These are phyloP conservation scores for Petunia axillaris DNA, from an alignment of 257 asterid genomes.

Conservation along the genomic window DNA sequence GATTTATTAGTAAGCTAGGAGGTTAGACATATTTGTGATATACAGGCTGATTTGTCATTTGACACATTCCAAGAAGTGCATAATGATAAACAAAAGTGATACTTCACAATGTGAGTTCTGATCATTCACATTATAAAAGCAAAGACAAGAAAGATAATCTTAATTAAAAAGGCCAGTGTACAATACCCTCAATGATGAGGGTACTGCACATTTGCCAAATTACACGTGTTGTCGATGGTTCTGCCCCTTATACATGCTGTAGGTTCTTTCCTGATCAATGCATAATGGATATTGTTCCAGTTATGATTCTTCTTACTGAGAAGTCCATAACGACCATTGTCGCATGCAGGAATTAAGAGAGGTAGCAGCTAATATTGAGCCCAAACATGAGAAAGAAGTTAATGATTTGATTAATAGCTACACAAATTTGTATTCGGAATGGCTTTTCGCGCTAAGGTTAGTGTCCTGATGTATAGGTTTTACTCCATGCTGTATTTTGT, in stretches of 20 bases:
- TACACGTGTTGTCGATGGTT: background rate
- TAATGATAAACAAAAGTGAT: background rate
- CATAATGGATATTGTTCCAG: slow-evolving; percentile 44
- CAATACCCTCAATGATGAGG: slow-evolving; percentile 2
- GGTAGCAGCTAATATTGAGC: slow-evolving; percentile 63
- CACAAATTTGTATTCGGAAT: slow-evolving; percentile 59
- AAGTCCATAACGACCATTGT: background rate
- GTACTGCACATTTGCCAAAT: background rate
- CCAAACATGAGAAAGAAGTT: slow-evolving; percentile 83
- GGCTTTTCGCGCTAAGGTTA: slow-evolving; percentile 67
- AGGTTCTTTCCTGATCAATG: background rate
- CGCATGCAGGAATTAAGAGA: slow-evolving; percentile 71
- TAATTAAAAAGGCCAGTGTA: background rate
- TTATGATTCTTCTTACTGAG: no score
- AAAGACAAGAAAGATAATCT: background rate
- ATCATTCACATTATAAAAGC: slow-evolving; percentile 6
- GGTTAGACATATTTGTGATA: background rate
- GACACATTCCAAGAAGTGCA: background rate
- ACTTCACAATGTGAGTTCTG: slow-evolving; percentile 1
- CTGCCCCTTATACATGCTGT: background rate
- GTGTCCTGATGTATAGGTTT: background rate
- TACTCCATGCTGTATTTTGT: background rate
- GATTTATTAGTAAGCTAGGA: background rate
- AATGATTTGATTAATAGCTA: slow-evolving; percentile 53
- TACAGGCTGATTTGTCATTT: background rate